Conservation (phyloP, 176 grass and related monocot species). For the Oryza glumipatula region DNA sequence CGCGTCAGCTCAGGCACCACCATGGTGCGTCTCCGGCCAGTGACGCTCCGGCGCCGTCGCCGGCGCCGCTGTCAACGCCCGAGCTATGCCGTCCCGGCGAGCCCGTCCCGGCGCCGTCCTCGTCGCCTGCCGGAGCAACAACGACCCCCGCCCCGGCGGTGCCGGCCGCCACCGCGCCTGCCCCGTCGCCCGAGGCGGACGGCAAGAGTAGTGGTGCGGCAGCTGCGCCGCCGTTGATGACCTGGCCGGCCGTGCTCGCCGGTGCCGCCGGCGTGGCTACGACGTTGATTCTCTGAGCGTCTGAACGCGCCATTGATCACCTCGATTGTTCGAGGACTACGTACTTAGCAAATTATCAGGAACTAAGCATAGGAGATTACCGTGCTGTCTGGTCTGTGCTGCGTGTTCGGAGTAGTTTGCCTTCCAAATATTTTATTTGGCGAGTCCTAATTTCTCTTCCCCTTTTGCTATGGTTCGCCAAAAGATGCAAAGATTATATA, state of each 20-base stretch:
- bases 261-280: conserved; percentile 9
- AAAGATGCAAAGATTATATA: background rate
- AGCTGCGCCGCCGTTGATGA: background rate
- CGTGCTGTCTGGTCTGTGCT: background rate
- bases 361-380: background rate
- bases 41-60: background rate
- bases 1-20: background rate
- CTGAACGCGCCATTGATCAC: background rate
- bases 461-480: background rate
- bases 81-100: background rate
- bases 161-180: background rate
- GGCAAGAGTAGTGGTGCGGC: background rate
- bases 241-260: conserved; percentile 8
- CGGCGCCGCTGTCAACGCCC: background rate
- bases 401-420: background rate
- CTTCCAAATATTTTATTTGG: background rate
- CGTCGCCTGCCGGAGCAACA: background rate
- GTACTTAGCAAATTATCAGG: background rate
- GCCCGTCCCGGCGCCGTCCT: background rate
- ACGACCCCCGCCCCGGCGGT: background rate
- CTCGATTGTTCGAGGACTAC: too few species aligned
- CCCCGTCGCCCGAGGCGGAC: conserved; percentile 15
- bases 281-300: background rate
- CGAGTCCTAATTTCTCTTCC: background rate
- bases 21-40: background rate